Evolutionary conservation across 306 rosid species (phyloP), one percentile per base, ranked within the genome.

Genomic region (Glycine latifolia): DNA sequence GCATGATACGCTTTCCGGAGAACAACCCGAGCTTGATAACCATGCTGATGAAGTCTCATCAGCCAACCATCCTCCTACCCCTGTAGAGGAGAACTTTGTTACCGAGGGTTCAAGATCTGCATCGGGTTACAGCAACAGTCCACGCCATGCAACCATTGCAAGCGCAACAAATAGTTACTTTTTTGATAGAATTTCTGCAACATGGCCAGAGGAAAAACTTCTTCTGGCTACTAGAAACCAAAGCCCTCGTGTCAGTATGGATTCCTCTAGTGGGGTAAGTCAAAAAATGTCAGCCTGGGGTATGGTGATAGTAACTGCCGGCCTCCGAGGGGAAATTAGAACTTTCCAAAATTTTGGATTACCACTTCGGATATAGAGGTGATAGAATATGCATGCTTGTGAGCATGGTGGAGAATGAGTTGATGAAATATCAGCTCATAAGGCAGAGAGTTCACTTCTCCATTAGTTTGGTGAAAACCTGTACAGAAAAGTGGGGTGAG

Each of bases 151-250:
- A 84, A 96, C 94, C 72, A 91, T 96, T 69, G 87, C 94, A 3
- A 88, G 94, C 79, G 97, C 98, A 8, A 85, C 98, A 78, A 89
- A 93, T 83, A 91, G 79, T 79, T 96, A 91, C 85, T 93, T 95
- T 87, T 91, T 93, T 31, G 99, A 96, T 83, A 83, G 98, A 83
- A 93, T 96, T 59, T 86, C 98, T 1, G 98, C 99, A 14, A 96
- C 99, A 4, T 93, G 97, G 97, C 98, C 99, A 0, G 99, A 93
- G 86, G 99, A 93, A 83, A 96, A 89, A 79, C 98, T 96, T 52
- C 37, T 81, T 82, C 76, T 65, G 52, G 87, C 92, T 60, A 59
- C 97, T 20, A 88, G 91, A 84, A 88, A 76, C 67, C 88, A 89
- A 67, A 92, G 99, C 90, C 97, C 99, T 39, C 91, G 89, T 39